Percentiles rank a stretch among this genome's conserved stretches.
These are phyloP conservation scores for Corynascus novoguineensis DNA, from an alignment of 495 filamentous ascomycete species.

Conservation along the genomic window DNA sequence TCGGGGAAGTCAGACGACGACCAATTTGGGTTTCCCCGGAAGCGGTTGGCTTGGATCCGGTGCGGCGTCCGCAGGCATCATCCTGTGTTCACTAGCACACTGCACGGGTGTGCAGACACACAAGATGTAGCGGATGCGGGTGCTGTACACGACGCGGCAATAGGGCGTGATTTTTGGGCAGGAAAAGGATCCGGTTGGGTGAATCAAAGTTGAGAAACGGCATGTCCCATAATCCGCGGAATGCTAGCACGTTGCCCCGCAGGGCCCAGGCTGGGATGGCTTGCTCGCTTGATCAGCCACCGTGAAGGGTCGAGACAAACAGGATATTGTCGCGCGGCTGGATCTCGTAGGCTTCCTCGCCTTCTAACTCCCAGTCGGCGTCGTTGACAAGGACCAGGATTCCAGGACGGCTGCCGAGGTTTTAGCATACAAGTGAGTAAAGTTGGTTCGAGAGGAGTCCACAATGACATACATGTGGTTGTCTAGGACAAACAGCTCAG, in stretches of 20 bases:
- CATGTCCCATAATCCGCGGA: not conserved
- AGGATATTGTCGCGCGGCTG: slow-evolving; percentile 79
- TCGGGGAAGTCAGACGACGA: not conserved
- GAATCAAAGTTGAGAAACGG: not conserved
- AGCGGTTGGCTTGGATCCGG: not conserved
- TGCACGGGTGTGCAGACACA: not conserved
- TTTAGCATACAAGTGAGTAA: slow-evolving; percentile 1
- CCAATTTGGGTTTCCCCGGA: not conserved
- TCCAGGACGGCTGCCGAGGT: slow-evolving; percentile 69
- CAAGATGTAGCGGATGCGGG: not conserved
- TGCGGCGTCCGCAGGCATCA: not conserved
- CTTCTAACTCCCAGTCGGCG: slow-evolving; percentile 96
- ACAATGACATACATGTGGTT: slow-evolving; percentile 67
- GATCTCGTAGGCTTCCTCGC: slow-evolving; percentile 82
- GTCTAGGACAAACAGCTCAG: slow-evolving; percentile 85
- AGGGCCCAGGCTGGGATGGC: not conserved
- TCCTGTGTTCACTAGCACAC: not conserved
- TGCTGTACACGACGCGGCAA: not conserved
- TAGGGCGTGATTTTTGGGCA: not conserved
- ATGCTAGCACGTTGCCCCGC: not conserved
- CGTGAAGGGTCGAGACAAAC: slow-evolving; percentile 97
- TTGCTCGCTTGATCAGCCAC: slow-evolving; percentile 55
- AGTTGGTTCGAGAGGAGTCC: not conserved
- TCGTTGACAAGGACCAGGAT: slow-evolving; percentile 97
- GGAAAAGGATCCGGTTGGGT: not conserved